Conservation (phyloP, 352 stramenopile species). For the Pythium aristosporum region DNA sequence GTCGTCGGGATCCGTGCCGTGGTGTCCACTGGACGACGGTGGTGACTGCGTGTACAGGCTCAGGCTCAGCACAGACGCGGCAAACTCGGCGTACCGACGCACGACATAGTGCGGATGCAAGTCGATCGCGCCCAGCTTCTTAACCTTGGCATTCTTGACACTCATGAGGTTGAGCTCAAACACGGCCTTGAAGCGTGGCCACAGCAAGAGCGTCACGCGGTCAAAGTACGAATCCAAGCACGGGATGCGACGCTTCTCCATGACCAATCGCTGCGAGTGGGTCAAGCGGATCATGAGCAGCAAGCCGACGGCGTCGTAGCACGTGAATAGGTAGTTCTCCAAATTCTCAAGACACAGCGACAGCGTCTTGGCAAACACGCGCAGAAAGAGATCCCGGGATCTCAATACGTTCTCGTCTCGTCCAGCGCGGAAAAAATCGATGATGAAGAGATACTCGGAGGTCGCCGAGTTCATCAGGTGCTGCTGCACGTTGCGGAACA, state of each 20-base stretch:
- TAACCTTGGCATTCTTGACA: slow-evolving; percentile 83
- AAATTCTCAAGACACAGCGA: slow-evolving; percentile 95
- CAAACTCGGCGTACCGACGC: slow-evolving; percentile 96
- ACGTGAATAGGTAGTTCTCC: slow-evolving; percentile 98
- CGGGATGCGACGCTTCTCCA: slow-evolving; percentile 85
- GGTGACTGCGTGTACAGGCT: slow-evolving; percentile 65
- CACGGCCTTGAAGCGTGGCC: slow-evolving; percentile 96
- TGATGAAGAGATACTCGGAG: slow-evolving; percentile 97
- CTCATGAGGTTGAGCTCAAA: slow-evolving; percentile 96
- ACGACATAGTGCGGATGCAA: slow-evolving; percentile 97
- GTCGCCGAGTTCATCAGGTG: slow-evolving; percentile 98
- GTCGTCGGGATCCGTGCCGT: slow-evolving; percentile 26
- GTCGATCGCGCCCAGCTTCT: slow-evolving; percentile 92
- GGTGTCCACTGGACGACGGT: slow-evolving; percentile 5
- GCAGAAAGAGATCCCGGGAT: slow-evolving; percentile 91
- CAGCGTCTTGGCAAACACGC: slow-evolving; percentile 96
- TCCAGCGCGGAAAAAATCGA: slow-evolving; percentile 91
- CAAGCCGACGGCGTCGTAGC: slow-evolving; percentile 95
- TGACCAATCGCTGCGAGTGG: slow-evolving; percentile 78
- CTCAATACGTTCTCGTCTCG: slow-evolving; percentile 65
- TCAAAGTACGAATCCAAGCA: slow-evolving; percentile 97
- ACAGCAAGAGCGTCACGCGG: slow-evolving; percentile 93
- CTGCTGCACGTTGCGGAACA: slow-evolving; percentile 95
- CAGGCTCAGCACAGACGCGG: slow-evolving; percentile 94
- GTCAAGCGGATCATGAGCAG: slow-evolving; percentile 99